Evolutionary conservation across 371 early-diverging fungal species (phyloP), one percentile per base, ranked within the genome.

Genomic region (Syncephalastrum monosporum): DNA sequence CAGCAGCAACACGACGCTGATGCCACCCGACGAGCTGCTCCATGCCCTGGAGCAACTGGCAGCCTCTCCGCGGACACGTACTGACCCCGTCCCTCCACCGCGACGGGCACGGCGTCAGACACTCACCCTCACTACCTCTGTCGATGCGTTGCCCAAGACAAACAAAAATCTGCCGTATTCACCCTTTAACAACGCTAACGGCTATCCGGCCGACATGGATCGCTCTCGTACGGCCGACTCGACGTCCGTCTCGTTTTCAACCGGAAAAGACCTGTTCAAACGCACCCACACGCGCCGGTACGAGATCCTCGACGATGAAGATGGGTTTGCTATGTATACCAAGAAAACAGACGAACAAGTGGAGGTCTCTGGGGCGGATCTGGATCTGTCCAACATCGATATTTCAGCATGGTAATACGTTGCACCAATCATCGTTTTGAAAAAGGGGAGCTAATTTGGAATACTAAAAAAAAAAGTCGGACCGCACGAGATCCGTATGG

Each of bases 401-500:
- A 38, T 24, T 24, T 50, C 25, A 19, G 25, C n/a, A 27, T 24
- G n/a, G 25, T n/a, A 21, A 23, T 23, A 50, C 50, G 50, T 50
- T 27, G 25, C 50, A 27, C n/a, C 25, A 50, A 50, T 50, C 17
- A 50, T 50, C 25, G 23, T 25, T 50, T 50, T 25, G 17, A 59
- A 33, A 33, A 33, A 6, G 8, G 38, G 38, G 38, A 33, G 38
- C 38, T 33, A 33, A 33, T 33, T 33, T 33, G 5, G 38, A 10
- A 10, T 33, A 33, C 38, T 33, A 33, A 33, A 33, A 33, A 33
- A 33, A 33, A 33, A 78, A 33, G 38, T 33, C 38, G 38, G 8
- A 33, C 38, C 8, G 38, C 38, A 10, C 38, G 85, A 25, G 88
- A 87, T 61, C 59, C 63, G 25, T 86, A 85, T 56, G 88, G 88